phyloP scores from a whole-genome alignment of 2,329 filamentous ascomycete genomes.

The Penicillium glabrum region DNA sequence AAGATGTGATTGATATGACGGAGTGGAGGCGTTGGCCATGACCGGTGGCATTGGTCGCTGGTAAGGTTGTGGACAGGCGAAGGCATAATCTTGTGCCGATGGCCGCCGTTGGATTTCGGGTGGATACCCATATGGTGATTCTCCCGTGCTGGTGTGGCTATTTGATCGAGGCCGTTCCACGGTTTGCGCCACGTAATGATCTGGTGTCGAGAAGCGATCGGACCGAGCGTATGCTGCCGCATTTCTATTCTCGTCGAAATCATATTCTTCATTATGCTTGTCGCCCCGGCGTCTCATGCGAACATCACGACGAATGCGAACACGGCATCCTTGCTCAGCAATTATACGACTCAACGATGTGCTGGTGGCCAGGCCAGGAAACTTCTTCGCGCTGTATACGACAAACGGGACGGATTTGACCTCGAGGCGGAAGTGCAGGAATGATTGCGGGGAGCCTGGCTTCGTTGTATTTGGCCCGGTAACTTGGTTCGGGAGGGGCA shows the following conservation, averaged over 20 bases:
- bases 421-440: slow-evolving; percentile 82
- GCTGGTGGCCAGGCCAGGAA: slow-evolving; percentile 88
- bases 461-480: slow-evolving; percentile 32
- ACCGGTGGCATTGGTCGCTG: slow-evolving; percentile 39
- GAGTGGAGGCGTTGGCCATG: slow-evolving; percentile 38
- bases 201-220: slow-evolving; percentile 53
- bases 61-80: slow-evolving; percentile 33
- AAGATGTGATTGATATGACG: slow-evolving; percentile 41
- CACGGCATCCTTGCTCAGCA: slow-evolving; percentile 93
- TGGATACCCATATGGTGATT: slow-evolving; percentile 44
- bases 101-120: slow-evolving; percentile 48
- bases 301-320: slow-evolving; percentile 91
- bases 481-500: slow-evolving; percentile 40
- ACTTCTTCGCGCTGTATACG: slow-evolving; percentile 97
- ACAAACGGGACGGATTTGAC: slow-evolving; percentile 84
- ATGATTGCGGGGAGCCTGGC: slow-evolving; percentile 50
- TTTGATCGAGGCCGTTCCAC: slow-evolving; percentile 59
- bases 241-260: slow-evolving; percentile 60
- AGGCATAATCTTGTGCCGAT: slow-evolving; percentile 49
- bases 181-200: slow-evolving; percentile 47
- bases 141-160: slow-evolving; percentile 57
- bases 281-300: slow-evolving; percentile 82
- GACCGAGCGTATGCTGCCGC: slow-evolving; percentile 43
- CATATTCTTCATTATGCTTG: slow-evolving; percentile 67
- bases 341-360: slow-evolving; percentile 86